A percentile compares a stretch with the other conserved stretches of the same genome.
phyloP scores from a whole-genome alignment of 352 stramenopile species.

The Globisporangium acanthophoron region DNA sequence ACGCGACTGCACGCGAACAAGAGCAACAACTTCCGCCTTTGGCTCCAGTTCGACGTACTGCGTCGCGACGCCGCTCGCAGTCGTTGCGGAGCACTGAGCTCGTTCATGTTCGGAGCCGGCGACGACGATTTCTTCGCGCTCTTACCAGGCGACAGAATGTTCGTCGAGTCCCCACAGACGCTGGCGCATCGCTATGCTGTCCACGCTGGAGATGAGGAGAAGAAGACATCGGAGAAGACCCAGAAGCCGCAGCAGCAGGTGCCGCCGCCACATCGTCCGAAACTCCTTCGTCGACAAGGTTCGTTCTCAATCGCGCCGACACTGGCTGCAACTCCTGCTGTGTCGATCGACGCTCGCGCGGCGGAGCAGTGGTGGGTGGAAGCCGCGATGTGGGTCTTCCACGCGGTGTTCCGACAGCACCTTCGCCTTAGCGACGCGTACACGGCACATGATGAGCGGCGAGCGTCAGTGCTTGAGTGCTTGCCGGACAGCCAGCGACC shows the following conservation, averaged over 20 bases:
- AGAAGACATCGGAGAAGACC: slow-evolving; percentile 10
- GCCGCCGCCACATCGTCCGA: slow-evolving; percentile 14
- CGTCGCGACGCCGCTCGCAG: not conserved
- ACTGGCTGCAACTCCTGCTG: slow-evolving; percentile 12
- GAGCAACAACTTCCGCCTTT: slow-evolving; percentile 27
- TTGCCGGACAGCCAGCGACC: not conserved
- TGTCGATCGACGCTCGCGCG: not conserved
- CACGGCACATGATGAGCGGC: not conserved
- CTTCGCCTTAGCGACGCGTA: not conserved
- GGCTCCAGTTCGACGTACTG: slow-evolving; percentile 21
- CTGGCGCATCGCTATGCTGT: slow-evolving; percentile 21
- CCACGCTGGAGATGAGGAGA: slow-evolving; percentile 15
- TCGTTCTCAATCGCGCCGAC: slow-evolving; percentile 13
- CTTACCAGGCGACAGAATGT: slow-evolving; percentile 18
- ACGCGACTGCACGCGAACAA: slow-evolving; percentile 20
- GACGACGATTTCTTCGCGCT: slow-evolving; percentile 9
- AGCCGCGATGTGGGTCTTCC: slow-evolving; percentile 41
- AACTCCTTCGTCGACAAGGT: slow-evolving; percentile 15
- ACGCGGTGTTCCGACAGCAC: slow-evolving; percentile 37
- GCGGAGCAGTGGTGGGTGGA: slow-evolving; percentile 19
- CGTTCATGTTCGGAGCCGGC: not conserved
- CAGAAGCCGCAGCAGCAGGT: slow-evolving; percentile 11
- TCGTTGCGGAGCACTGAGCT: not conserved
- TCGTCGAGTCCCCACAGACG: slow-evolving; percentile 28
- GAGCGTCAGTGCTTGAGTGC: too few species aligned